Evolutionary conservation across 768 basidiomycete genomes (phyloP).

Genomic region (Clathrus columnatus): DNA sequence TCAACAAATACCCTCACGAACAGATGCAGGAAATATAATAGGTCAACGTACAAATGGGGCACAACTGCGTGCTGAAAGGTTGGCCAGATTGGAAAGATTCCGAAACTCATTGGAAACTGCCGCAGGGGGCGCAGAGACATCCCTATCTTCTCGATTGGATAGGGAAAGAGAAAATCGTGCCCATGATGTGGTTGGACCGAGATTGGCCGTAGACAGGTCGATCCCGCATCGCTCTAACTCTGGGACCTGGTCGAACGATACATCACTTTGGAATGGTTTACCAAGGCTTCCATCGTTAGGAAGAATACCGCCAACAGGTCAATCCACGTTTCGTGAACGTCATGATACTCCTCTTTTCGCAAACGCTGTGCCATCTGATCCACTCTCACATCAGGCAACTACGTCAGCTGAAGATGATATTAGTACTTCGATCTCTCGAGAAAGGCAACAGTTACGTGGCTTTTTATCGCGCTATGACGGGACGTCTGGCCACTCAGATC

Average conservation of each 20-base stretch:
- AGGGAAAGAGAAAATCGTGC: background rate
- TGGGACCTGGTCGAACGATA: background rate
- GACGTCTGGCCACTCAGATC: background rate
- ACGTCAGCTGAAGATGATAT: background rate
- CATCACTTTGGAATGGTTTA: background rate
- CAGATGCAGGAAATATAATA: too few relatives aligned
- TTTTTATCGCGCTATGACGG: background rate
- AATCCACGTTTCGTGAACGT: background rate
- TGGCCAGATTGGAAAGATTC: background rate
- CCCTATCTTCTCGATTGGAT: background rate
- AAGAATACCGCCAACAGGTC: background rate
- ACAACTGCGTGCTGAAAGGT: background rate
- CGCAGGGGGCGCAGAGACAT: background rate
- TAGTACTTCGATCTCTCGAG: background rate
- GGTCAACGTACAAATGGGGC: background rate
- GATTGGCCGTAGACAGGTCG: background rate
- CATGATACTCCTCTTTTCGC: background rate
- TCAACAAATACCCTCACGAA: too few relatives aligned
- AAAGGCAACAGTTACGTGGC: constrained; percentile 5
- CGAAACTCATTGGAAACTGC: background rate
- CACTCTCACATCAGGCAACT: background rate
- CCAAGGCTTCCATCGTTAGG: background rate
- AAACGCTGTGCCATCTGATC: background rate
- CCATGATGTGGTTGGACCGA: background rate
- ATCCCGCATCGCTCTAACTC: background rate